phyloP scores from a whole-genome alignment of 2,329 filamentous ascomycete species.

The Talaromyces sp. region DNA sequence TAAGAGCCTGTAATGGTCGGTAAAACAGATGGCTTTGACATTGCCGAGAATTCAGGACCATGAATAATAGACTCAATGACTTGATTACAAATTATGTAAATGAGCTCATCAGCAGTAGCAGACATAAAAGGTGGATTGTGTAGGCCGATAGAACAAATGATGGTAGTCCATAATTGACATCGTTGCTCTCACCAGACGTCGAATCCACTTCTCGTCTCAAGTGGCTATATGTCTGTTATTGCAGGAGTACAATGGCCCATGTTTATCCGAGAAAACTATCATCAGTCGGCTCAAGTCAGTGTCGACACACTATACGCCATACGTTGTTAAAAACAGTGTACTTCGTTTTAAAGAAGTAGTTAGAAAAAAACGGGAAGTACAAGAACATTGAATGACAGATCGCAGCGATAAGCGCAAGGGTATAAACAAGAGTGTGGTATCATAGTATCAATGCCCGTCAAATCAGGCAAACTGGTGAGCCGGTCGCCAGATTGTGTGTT shows the following conservation, averaged over 20 bases:
- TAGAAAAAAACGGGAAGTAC: background rate
- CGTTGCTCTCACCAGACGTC: too few species aligned
- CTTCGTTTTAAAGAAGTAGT: background rate
- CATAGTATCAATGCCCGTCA: conserved; percentile 15
- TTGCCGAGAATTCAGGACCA: background rate
- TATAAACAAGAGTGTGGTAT: conserved; percentile 18
- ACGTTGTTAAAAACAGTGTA: background rate
- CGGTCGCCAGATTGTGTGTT: conserved; percentile 2
- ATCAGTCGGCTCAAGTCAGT: background rate
- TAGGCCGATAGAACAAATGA: too few species aligned
- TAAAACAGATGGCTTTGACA: background rate
- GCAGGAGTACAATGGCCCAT: background rate
- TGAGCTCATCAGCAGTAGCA: background rate
- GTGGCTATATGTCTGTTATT: background rate
- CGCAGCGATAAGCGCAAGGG: conserved; percentile 3
- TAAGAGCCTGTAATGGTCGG: background rate
- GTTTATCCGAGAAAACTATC: background rate
- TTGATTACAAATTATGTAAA: background rate
- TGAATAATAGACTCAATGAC: background rate
- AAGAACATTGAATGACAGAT: background rate
- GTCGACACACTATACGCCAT: background rate
- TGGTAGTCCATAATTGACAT: too few species aligned
- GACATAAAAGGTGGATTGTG: too few species aligned
- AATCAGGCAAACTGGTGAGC: conserved; percentile 1
- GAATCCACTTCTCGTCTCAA: too few species aligned